Base-by-base conservation (phyloP, 2,329 filamentous ascomycete species). In the Thelonectria blattea region DNA sequence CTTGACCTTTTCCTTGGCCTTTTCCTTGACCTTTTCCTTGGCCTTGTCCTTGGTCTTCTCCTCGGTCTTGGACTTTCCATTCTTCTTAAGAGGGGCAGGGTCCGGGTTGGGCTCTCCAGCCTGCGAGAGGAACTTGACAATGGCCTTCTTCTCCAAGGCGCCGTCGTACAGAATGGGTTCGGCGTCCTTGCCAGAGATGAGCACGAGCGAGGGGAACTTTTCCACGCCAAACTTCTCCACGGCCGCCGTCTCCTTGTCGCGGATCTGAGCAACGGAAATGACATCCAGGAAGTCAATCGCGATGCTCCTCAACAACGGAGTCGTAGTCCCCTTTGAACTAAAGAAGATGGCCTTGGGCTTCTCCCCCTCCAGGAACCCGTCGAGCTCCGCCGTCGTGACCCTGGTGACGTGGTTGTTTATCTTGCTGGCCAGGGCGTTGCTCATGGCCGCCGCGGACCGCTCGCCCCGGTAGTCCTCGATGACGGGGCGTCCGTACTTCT, bases 401-500 rank as follows among this genome's bases (percentile, higher is more conserved):
- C 87, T 86, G 74, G 90, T 90, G 45, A 99, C 94, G 71, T 95
- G 89, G 78, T 98, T 98, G 68, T 92, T 93, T 69, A 99, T 97
- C 77, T 90, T 92, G 69, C 91, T 87, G 52, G 91, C 86, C 53
- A 98, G 90, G 7, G 91, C 88, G 56, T 97, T 91, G 37, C 93
- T 89, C 64, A 99, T 98, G 56, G 80, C 91, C 72, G 92, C 93
- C n/a, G 93, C 91, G 4, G 84, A 90, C 62, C 95, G 87, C 12
- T 87, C 81, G 14, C 95, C 95, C 61, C 95, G 85, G 78, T 99
- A 99, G 74, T 97, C 93, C 75, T 97, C 93, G 8, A 98, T 87
- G 3, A 87, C 83, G 1, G 95, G 94, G 72, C 88, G 90, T 73
- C 88, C 90, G 37, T 79, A 77, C 77, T 93, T 96, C 80, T 92